Percentiles rank a stretch among this genome's conserved stretches.
These are phyloP conservation scores for Trifolium pratense DNA, from an alignment of 306 rosid species.

Conservation along the genomic window DNA sequence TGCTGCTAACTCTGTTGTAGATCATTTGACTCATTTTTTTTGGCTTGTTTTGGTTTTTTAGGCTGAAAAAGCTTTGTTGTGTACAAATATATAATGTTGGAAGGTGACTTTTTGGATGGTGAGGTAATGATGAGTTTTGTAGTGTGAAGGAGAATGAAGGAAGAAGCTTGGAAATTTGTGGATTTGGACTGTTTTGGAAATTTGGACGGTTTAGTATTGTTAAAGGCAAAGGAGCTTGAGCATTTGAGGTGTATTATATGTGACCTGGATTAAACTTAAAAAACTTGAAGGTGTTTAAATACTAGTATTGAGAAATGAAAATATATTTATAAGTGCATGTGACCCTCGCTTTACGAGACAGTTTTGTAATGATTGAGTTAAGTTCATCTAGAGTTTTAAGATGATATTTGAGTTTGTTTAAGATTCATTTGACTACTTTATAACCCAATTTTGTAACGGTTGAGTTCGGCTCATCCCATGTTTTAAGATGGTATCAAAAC, in stretches of 20 bases:
- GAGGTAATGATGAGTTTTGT: slow-evolving; percentile 39
- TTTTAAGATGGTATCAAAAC: neutral
- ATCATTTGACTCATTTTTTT: slow-evolving; percentile 45
- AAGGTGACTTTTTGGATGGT: slow-evolving; percentile 57
- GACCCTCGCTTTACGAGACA: too few species aligned
- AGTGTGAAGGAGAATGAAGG: slow-evolving; percentile 44
- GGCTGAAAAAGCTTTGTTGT: slow-evolving; percentile 14
- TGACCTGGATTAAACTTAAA: slow-evolving; percentile 37
- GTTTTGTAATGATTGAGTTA: neutral
- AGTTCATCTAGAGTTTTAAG: neutral
- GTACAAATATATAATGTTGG: slow-evolving; percentile 49
- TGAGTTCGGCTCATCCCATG: neutral
- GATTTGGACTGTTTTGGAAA: slow-evolving; percentile 42
- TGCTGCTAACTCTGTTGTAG: slow-evolving; percentile 53
- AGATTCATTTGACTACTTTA: too few species aligned
- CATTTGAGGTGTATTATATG: slow-evolving; percentile 32
- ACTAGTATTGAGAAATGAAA: neutral
- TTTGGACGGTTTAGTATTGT: slow-evolving; percentile 48
- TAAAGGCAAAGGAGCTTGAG: slow-evolving; percentile 37
- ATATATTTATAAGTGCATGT: neutral
- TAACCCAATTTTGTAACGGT: neutral
- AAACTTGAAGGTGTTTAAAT: slow-evolving; percentile 18
- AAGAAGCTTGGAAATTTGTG: slow-evolving; percentile 51
- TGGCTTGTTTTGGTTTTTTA: neutral
- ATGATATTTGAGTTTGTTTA: neutral